phyloP scores from a whole-genome alignment of 345 rosid species.

The Linum tenue region DNA sequence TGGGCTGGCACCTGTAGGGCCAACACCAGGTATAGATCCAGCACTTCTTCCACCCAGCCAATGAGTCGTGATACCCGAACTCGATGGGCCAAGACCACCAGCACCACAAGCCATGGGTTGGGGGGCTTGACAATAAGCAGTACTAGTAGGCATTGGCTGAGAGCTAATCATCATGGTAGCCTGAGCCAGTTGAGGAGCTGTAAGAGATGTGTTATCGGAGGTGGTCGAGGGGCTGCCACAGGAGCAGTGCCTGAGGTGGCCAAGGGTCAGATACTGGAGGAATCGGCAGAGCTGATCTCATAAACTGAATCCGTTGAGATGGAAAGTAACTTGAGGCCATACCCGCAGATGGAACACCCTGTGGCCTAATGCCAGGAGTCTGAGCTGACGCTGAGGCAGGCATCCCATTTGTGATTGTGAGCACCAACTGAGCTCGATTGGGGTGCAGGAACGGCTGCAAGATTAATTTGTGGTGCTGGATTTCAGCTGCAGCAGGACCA shows the following conservation, averaged over 20 bases:
- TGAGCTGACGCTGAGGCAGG: constrained; percentile 32
- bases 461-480: constrained; percentile 82
- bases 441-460: constrained; percentile 42
- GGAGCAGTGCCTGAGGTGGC: constrained; percentile 45
- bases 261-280: constrained; percentile 38
- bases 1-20: constrained; percentile 32
- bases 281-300: constrained; percentile 46
- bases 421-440: constrained; percentile 30
- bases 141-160: constrained; percentile 29
- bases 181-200: constrained; percentile 40
- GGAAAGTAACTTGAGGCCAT: constrained; percentile 40
- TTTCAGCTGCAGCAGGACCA: constrained; percentile 91
- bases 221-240: constrained; percentile 39
- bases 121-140: constrained; percentile 29
- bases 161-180: constrained; percentile 34
- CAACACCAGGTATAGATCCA: constrained; percentile 38
- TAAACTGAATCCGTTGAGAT: constrained; percentile 43
- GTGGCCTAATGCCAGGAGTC: constrained; percentile 52
- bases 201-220: constrained; percentile 41
- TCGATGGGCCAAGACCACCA: constrained; percentile 31
- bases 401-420: constrained; percentile 22
- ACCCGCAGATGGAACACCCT: constrained; percentile 40
- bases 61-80: constrained; percentile 36
- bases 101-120: constrained; percentile 31
- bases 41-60: constrained; percentile 48